Conservation (phyloP, 2,329 filamentous ascomycete species). For the Fusarium mundagurra region DNA sequence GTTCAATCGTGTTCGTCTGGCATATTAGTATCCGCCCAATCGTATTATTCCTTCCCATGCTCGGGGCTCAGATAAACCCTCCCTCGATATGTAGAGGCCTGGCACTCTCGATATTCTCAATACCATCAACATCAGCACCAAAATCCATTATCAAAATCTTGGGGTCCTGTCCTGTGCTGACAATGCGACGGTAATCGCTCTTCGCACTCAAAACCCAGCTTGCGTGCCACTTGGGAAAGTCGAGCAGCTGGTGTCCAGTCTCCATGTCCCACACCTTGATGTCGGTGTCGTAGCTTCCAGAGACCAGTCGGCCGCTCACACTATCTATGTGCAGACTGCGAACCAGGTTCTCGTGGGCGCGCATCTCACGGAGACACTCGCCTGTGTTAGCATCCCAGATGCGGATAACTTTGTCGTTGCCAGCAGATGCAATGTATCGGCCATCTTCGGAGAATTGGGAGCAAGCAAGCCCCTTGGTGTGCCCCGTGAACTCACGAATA, state of each 20-base stretch:
- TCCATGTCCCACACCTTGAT: constrained; percentile 94
- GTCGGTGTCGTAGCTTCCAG: constrained; percentile 92
- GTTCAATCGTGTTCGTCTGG: constrained; percentile 1
- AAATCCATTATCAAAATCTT: constrained; percentile 96
- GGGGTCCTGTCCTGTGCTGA: constrained; percentile 93
- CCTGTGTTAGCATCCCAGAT: constrained; percentile 96
- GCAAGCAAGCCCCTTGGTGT: constrained; percentile 93
- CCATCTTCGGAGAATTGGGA: constrained; percentile 96
- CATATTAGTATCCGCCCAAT: constrained; percentile 11
- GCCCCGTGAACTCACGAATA: constrained; percentile 88
- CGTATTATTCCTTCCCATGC: neutral
- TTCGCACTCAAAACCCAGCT: constrained; percentile 98
- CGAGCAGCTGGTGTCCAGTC: constrained; percentile 79
- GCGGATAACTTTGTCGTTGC: constrained; percentile 94
- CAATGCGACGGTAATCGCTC: constrained; percentile 92
- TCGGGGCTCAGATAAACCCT: constrained; percentile 41
- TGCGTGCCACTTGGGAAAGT: constrained; percentile 93
- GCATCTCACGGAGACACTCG: constrained; percentile 81
- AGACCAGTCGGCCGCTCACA: constrained; percentile 85
- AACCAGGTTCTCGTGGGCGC: constrained; percentile 86
- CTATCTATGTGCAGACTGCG: constrained; percentile 91
- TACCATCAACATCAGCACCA: constrained; percentile 68
- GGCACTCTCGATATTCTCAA: constrained; percentile 66
- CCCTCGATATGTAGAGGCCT: constrained; percentile 23
- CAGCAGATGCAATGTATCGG: constrained; percentile 91